These are phyloP conservation scores for Cyberlindnera mississippiensis DNA, from an alignment of 805 yeast species.

Conservation along the genomic window DNA sequence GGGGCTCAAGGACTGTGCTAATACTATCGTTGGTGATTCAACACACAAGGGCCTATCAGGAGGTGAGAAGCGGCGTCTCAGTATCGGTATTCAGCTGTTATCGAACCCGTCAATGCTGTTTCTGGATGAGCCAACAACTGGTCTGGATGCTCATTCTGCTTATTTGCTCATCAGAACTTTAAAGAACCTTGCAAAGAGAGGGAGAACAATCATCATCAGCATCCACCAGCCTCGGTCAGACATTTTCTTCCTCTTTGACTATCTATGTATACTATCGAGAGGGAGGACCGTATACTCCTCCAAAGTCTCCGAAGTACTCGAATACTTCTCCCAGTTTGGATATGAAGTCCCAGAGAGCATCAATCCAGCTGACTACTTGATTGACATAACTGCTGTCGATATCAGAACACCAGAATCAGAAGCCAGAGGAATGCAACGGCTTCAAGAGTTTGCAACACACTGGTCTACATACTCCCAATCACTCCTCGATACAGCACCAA, in stretches of 20 bases:
- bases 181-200: constrained; percentile 52
- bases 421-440: constrained; percentile 28
- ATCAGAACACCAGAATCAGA: constrained; percentile 36
- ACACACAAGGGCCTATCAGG: constrained; percentile 67
- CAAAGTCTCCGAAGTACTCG: constrained; percentile 38
- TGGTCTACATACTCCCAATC: constrained; percentile 32
- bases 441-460: constrained; percentile 27
- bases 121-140: constrained; percentile 85
- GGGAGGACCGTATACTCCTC: constrained; percentile 47
- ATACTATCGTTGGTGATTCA: constrained; percentile 57
- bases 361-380: constrained; percentile 50
- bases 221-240: constrained; percentile 88
- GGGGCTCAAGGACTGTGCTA: constrained; percentile 65
- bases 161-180: constrained; percentile 59
- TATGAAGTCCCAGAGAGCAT: constrained; percentile 37
- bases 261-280: constrained; percentile 61
- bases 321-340: constrained; percentile 44
- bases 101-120: constrained; percentile 74
- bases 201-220: constrained; percentile 70
- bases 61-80: constrained; percentile 77
- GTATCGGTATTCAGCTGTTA: constrained; percentile 78
- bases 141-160: constrained; percentile 79
- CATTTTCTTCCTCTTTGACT: constrained; percentile 67
- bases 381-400: constrained; percentile 49
- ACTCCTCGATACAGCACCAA: neutral